Evolutionary conservation across 768 basidiomycete species (phyloP).

Genomic region (Hygrocybe punicea): DNA sequence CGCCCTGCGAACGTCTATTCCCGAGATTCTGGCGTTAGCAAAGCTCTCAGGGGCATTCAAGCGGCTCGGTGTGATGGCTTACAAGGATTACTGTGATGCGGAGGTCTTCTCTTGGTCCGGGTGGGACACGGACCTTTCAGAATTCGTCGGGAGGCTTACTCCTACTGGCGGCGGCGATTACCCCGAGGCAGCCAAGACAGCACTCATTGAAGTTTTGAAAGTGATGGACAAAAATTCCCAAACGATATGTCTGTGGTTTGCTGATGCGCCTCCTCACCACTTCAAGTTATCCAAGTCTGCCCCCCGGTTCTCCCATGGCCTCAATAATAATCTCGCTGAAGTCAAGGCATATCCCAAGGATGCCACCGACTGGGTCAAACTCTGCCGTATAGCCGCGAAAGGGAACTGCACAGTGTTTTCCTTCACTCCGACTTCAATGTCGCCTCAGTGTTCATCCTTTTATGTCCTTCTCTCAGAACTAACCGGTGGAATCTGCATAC

Average conservation of each 20-base stretch:
- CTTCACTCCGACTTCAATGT: conserved; percentile 15
- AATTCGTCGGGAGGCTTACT: conserved; percentile 14
- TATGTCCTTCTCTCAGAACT: conserved; percentile 22
- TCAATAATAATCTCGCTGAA: conserved; percentile 18
- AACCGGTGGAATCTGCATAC: conserved; percentile 23
- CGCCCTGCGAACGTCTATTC: conserved; percentile 19
- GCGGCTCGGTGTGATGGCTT: conserved; percentile 25
- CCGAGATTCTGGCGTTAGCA: conserved; percentile 25
- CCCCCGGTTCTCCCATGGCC: conserved; percentile 3
- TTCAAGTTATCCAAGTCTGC: too few species aligned
- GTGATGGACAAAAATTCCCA: conserved; percentile 17
- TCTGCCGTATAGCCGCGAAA: conserved; percentile 18
- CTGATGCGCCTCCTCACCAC: conserved; percentile 30
- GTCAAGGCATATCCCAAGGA: conserved; percentile 19
- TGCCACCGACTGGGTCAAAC: conserved; percentile 27
- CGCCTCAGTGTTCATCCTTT: conserved; percentile 9
- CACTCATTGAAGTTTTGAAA: conserved; percentile 23
- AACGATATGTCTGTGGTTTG: conserved; percentile 27
- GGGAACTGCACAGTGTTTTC: conserved; percentile 23
- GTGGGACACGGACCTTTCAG: conserved; percentile 20
- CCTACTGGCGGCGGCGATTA: conserved; percentile 25
- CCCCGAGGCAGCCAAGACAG: conserved; percentile 29
- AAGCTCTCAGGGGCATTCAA: conserved; percentile 25
- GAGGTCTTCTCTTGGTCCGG: conserved; percentile 24
- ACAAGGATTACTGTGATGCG: conserved; percentile 22